Conservation (phyloP, 202 grass and related monocot species). For the Saccharum hybrid region DNA sequence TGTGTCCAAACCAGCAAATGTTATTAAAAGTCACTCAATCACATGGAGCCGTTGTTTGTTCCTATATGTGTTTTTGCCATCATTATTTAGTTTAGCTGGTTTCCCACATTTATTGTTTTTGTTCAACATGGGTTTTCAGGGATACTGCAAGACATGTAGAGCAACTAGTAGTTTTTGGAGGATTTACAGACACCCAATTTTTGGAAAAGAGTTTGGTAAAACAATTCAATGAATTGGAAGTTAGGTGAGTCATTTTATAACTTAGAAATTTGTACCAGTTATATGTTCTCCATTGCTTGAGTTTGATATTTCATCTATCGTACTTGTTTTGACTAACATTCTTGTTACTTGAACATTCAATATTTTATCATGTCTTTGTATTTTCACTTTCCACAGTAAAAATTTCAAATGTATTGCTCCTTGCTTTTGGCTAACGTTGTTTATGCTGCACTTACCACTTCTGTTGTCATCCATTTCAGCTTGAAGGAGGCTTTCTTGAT, state of each 20-base stretch:
- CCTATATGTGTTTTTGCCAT: conserved; percentile 24
- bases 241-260: conserved; percentile 57
- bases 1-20: not conserved
- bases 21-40: conserved; percentile 23
- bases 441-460: conserved; percentile 36
- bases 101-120: conserved; percentile 37
- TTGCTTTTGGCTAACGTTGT: not conserved
- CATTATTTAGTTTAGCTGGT: conserved; percentile 19
- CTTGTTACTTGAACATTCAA: conserved; percentile 14
- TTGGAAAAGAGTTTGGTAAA: conserved; percentile 77
- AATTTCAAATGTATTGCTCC: conserved; percentile 31
- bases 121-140: conserved; percentile 53
- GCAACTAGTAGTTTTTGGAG: conserved; percentile 78
- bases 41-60: conserved; percentile 32
- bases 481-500: conserved; percentile 91
- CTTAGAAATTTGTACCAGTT: conserved; percentile 22
- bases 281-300: conserved; percentile 10
- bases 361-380: conserved; percentile 23
- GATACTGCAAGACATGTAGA: conserved; percentile 68
- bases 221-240: conserved; percentile 83
- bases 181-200: conserved; percentile 75
- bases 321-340: not conserved
- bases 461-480: conserved; percentile 58
- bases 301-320: not conserved
- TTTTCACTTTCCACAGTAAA: conserved; percentile 11